A percentile compares a stretch with the other conserved stretches of the same genome.
These are phyloP conservation scores for Trichoderma oligosporum DNA, from an alignment of 2,329 filamentous ascomycete genomes.

Conservation along the genomic window DNA sequence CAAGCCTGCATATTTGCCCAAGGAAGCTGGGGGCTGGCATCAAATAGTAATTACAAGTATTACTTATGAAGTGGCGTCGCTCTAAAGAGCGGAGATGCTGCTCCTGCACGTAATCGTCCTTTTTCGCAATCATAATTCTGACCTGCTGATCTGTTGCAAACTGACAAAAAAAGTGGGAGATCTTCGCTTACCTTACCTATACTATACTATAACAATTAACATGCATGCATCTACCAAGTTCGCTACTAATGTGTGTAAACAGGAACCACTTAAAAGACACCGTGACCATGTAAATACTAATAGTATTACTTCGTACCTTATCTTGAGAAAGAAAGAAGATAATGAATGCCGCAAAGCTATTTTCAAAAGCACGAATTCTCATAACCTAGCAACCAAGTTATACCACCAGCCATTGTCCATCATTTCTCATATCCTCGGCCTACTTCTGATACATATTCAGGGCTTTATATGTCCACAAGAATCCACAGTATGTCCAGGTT, in stretches of 20 bases:
- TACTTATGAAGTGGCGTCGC: too few relatives aligned
- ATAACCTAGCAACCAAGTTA: too few relatives aligned
- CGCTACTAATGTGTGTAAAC: not conserved
- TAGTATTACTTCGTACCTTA: not conserved
- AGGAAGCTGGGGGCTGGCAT: not conserved
- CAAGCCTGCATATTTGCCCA: constrained; percentile 12
- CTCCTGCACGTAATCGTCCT: constrained; percentile 3
- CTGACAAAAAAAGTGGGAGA: not conserved
- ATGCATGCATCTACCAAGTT: not conserved
- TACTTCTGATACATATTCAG: too few relatives aligned
- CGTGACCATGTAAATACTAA: not conserved
- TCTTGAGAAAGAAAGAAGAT: too few relatives aligned
- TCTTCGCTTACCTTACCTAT: not conserved
- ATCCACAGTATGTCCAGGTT: too few relatives aligned
- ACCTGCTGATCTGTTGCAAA: constrained; percentile 5
- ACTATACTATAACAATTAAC: too few relatives aligned
- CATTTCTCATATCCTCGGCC: too few relatives aligned
- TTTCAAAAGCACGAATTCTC: not conserved
- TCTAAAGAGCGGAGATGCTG: not conserved
- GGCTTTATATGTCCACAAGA: too few relatives aligned
- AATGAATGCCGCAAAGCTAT: too few relatives aligned
- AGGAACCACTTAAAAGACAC: not conserved
- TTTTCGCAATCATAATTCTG: not conserved
- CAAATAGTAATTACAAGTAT: too few relatives aligned
- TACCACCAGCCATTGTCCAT: too few relatives aligned